Evolutionary conservation across 2,329 filamentous ascomycete genomes (phyloP).

Genomic region (Exophiala sp.): DNA sequence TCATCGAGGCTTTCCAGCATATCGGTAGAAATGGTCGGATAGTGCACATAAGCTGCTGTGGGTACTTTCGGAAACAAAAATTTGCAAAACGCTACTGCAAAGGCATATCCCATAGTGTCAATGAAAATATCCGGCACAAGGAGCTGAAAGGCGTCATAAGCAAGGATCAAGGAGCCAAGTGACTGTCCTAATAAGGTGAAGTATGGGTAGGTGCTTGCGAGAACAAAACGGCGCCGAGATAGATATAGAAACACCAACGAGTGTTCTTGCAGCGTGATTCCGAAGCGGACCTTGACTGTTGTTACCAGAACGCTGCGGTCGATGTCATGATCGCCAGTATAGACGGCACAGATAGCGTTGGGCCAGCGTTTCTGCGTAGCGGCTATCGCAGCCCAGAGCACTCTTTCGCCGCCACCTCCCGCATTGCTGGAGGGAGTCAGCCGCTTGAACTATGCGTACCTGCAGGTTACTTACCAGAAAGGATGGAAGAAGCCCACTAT

Average conservation of each 20-base stretch:
- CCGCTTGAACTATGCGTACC: neutral
- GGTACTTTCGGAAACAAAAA: conserved; percentile 76
- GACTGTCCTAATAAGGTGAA: conserved; percentile 96
- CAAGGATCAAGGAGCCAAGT: conserved; percentile 78
- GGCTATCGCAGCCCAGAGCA: conserved; percentile 91
- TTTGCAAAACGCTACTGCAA: conserved; percentile 77
- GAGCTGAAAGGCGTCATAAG: conserved; percentile 88
- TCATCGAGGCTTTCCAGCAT: conserved; percentile 85
- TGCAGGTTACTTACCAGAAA: conserved; percentile 68
- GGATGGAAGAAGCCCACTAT: conserved; percentile 96
- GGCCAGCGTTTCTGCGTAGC: conserved; percentile 89
- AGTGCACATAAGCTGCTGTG: conserved; percentile 93
- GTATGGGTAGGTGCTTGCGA: conserved; percentile 81
- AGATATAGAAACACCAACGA: conserved; percentile 88
- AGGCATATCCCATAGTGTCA: conserved; percentile 98
- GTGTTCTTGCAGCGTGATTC: conserved; percentile 80
- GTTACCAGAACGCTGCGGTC: conserved; percentile 74
- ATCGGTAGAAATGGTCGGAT: conserved; percentile 96
- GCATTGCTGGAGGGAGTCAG: conserved; percentile 65
- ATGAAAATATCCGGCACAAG: conserved; percentile 91
- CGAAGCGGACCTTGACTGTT: conserved; percentile 80
- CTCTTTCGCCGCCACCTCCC: conserved; percentile 89
- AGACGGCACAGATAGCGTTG: conserved; percentile 82
- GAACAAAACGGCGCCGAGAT: conserved; percentile 78
- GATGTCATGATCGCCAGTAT: conserved; percentile 90